Conservation (phyloP, 306 rosid genomes). For the Castanea sativa region DNA sequence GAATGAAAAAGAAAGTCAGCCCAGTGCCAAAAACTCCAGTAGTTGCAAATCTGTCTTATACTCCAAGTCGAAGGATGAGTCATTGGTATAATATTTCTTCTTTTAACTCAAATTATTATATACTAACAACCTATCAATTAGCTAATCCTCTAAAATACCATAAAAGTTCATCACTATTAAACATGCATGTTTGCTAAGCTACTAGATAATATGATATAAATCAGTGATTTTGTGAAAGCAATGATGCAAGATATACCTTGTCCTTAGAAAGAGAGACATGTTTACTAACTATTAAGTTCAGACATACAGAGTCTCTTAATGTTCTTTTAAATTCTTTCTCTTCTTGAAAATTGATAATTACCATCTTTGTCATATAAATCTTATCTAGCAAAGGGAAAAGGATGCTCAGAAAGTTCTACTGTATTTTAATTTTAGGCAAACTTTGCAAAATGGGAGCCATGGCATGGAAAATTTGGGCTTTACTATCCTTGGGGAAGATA, state of each 20-base stretch:
- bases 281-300: too few species aligned
- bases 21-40: neutral
- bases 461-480: constrained; percentile 94
- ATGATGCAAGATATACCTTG: too few species aligned
- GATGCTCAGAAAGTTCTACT: neutral
- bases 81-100: constrained; percentile 45
- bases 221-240: too few species aligned
- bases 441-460: constrained; percentile 96
- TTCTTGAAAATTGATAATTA: too few species aligned
- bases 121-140: too few species aligned
- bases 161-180: neutral
- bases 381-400: neutral
- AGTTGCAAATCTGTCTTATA: constrained; percentile 62
- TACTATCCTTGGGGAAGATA: constrained; percentile 81
- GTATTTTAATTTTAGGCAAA: constrained; percentile 47
- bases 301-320: too few species aligned
- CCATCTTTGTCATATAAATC: neutral
- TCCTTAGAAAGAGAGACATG: too few species aligned
- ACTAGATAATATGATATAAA: too few species aligned
- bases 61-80: constrained; percentile 76
- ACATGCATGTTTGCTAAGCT: too few species aligned
- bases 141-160: neutral
- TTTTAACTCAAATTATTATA: neutral
- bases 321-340: too few species aligned
- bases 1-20: constrained; percentile 39